Base-by-base conservation (phyloP, 2,329 filamentous ascomycete species). In the Tympanopsis confertula region DNA sequence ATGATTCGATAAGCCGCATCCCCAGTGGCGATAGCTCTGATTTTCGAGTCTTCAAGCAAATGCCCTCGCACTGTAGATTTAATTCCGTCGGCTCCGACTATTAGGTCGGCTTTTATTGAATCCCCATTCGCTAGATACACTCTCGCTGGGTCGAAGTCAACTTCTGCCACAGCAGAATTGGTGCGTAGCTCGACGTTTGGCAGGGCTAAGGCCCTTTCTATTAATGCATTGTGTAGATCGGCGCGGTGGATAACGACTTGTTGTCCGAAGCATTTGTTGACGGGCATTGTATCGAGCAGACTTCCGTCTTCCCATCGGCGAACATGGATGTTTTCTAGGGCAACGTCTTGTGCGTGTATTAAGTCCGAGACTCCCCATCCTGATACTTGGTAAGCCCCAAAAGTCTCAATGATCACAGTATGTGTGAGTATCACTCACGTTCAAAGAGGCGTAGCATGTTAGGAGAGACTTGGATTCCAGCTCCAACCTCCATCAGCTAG, bases 1-100 rank as follows among this genome's bases (percentile, higher is more conserved):
- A 72, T 57, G 41, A 75, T 65, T 1, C 71, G 62, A 48, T 74
- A 75, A 1, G 70, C 69, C 3, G 67, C 63, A 38, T 72, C 67
- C 1, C 67, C 58, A 1, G 69, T 72, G 18, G 68, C 62, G n/a
- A 62, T 47, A 14, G 50, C 47, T 37, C 51, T 49, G 20, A 13
- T 15, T 17, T 12, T 12, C 24, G 20, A 13, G 20, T 37, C 5
- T 17, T 26, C 12, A 24, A 65, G 53, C 50, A 70, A 61, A 18
- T 55, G 55, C 3, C 53, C 52, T 2, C 70, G 57, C 5, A 64
- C 58, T 5, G 54, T 48, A 14, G 65, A 70, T 44, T 71, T 71
- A 45, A 74, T 66, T 5, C 71, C 71, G 39, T 75, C 71, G 1
- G 67, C 68, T 2, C 59, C 69, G 5, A 74, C 51, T 13, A 75